Conservation (phyloP, 2,329 filamentous ascomycete species). For the Monilinia aucupariae region DNA sequence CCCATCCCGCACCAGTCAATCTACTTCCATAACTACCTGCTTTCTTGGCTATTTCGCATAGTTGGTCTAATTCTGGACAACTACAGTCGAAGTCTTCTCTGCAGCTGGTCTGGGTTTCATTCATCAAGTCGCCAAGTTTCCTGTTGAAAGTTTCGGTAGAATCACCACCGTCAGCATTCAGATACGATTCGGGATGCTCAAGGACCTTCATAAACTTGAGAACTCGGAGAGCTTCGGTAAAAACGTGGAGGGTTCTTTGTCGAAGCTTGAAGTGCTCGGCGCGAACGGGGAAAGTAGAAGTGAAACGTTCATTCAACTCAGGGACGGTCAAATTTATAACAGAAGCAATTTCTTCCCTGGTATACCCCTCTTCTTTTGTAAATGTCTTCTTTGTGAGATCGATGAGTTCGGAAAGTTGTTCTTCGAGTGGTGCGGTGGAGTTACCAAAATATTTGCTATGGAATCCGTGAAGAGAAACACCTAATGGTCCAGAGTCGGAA, state of each 20-base stretch:
- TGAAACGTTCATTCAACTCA: slow-evolving; percentile 72
- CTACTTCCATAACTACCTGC: slow-evolving; percentile 81
- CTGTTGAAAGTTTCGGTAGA: slow-evolving; percentile 58
- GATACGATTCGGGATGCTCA: slow-evolving; percentile 43
- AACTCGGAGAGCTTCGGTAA: slow-evolving; percentile 81
- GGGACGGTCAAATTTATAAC: slow-evolving; percentile 63
- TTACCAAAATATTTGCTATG: slow-evolving; percentile 68
- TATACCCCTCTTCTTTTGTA: slow-evolving; percentile 76
- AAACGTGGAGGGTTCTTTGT: slow-evolving; percentile 86
- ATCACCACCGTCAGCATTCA: slow-evolving; percentile 22
- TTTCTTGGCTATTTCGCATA: slow-evolving; percentile 71
- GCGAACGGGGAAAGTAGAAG: slow-evolving; percentile 82
- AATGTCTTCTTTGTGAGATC: slow-evolving; percentile 65
- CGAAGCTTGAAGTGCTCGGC: slow-evolving; percentile 82
- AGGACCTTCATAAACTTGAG: slow-evolving; percentile 76
- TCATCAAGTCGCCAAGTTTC: slow-evolving; percentile 75
- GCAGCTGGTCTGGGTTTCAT: slow-evolving; percentile 84
- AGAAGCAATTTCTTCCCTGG: slow-evolving; percentile 73
- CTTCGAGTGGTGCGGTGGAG: slow-evolving; percentile 42
- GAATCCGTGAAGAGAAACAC: slow-evolving; percentile 78
- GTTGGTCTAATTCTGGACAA: slow-evolving; percentile 83
- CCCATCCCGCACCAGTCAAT: slow-evolving; percentile 92
- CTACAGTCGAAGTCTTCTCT: slow-evolving; percentile 86
- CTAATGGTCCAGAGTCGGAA: slow-evolving; percentile 74
- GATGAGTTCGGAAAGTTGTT: slow-evolving; percentile 70